Conservation (phyloP, 805 yeast genomes). For the Teunomyces panamensis region DNA sequence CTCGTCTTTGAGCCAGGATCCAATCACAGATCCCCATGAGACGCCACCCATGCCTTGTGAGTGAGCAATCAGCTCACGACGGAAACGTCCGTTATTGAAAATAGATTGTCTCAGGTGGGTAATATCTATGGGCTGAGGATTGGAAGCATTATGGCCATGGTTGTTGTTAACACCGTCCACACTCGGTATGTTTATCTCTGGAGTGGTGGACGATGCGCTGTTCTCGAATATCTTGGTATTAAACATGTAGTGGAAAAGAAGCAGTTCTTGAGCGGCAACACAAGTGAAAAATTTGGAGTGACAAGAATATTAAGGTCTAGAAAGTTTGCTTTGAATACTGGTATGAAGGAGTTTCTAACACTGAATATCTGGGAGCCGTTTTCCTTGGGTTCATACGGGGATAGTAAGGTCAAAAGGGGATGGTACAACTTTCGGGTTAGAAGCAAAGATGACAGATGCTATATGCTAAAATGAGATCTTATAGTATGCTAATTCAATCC, state of each 20-base stretch:
- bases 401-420: background rate
- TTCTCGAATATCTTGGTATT: constrained; percentile 43
- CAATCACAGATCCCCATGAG: constrained; percentile 94
- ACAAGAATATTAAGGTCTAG: too few relatives aligned
- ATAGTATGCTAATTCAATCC: background rate
- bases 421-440: background rate
- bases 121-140: constrained; percentile 45
- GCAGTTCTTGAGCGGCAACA: background rate
- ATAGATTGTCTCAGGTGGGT: constrained; percentile 38
- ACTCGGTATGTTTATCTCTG: constrained; percentile 29
- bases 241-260: constrained; percentile 25
- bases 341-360: too few relatives aligned
- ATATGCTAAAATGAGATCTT: background rate
- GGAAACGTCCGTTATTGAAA: constrained; percentile 45
- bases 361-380: too few relatives aligned
- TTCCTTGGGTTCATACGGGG: background rate
- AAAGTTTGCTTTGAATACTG: too few relatives aligned
- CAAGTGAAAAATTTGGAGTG: background rate
- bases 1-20: constrained; percentile 95
- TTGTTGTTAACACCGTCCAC: constrained; percentile 2
- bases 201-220: constrained; percentile 18
- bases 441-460: background rate
- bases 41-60: constrained; percentile 98
- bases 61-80: constrained; percentile 91
- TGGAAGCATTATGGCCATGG: constrained; percentile 7